Conservation (phyloP, 257 asterid genomes). For the Scutellaria barbata region DNA sequence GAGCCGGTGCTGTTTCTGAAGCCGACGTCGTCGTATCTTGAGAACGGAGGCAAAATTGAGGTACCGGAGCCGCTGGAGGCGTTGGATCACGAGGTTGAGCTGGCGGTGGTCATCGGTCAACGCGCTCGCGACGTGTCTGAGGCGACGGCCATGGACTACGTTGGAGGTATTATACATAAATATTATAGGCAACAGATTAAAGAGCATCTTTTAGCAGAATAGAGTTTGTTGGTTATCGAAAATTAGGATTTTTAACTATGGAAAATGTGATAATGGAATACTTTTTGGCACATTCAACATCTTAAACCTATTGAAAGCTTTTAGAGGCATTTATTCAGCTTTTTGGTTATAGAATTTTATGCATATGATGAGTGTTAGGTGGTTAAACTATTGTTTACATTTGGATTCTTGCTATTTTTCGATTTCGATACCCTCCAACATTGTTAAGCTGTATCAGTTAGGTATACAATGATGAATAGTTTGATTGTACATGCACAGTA, state of each 20-base stretch:
- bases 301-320: slow-evolving; percentile 14
- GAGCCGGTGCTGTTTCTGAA: slow-evolving; percentile 96
- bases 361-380: not conserved
- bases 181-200: not conserved
- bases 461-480: not conserved
- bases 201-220: not conserved
- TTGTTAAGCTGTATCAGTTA: too few species aligned
- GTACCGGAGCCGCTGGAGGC: slow-evolving; percentile 82
- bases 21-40: slow-evolving; percentile 93
- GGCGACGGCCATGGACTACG: slow-evolving; percentile 77
- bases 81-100: slow-evolving; percentile 94
- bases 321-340: slow-evolving; percentile 7
- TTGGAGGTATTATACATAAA: slow-evolving; percentile 60
- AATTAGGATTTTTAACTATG: not conserved
- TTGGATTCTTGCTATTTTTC: not conserved
- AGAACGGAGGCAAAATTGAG: slow-evolving; percentile 84
- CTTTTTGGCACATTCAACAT: not conserved
- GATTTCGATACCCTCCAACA: not conserved
- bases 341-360: not conserved
- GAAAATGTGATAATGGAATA: not conserved
- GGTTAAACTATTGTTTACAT: not conserved
- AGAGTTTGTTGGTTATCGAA: not conserved
- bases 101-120: slow-evolving; percentile 87
- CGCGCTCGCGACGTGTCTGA: slow-evolving; percentile 89
- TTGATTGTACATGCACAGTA: slow-evolving; percentile 19